Conservation (phyloP, 805 yeast genomes). For the Kodamaea lidongshanica region DNA sequence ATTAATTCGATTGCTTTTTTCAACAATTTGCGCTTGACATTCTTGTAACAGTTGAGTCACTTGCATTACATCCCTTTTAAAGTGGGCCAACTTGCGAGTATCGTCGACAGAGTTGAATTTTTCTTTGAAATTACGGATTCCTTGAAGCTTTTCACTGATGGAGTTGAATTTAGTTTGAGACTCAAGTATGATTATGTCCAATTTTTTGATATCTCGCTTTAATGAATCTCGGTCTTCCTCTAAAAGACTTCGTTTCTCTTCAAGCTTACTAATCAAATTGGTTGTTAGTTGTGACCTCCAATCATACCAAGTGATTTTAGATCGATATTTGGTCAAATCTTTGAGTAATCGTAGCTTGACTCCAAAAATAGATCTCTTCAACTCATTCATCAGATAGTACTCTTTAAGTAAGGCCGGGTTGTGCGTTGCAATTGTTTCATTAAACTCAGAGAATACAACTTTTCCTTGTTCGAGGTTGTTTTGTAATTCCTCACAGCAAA, state of each 20-base stretch:
- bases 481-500: slow-evolving; percentile 49
- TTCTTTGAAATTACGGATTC: slow-evolving; percentile 9
- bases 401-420: slow-evolving; percentile 47
- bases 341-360: slow-evolving; percentile 46
- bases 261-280: slow-evolving; percentile 36
- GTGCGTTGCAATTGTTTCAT: slow-evolving; percentile 38
- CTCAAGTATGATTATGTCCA: slow-evolving; percentile 11
- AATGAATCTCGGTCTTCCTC: slow-evolving; percentile 15
- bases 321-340: slow-evolving; percentile 45
- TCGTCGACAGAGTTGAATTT: slow-evolving; percentile 10
- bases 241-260: slow-evolving; percentile 16
- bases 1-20: slow-evolving; percentile 8
- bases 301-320: slow-evolving; percentile 53
- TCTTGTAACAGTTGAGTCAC: slow-evolving; percentile 13
- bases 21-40: slow-evolving; percentile 9
- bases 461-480: slow-evolving; percentile 47
- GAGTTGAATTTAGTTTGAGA: slow-evolving; percentile 8
- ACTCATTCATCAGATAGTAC: slow-evolving; percentile 36
- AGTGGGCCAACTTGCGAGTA: slow-evolving; percentile 8
- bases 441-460: slow-evolving; percentile 40
- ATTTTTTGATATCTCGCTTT: slow-evolving; percentile 9
- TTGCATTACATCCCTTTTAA: slow-evolving; percentile 15
- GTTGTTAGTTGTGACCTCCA: slow-evolving; percentile 52
- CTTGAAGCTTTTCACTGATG: slow-evolving; percentile 13
- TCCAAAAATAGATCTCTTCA: slow-evolving; percentile 36